Evolutionary conservation across 129 eudicot species (phyloP).

Genomic region (Helianthus tuberosus): DNA sequence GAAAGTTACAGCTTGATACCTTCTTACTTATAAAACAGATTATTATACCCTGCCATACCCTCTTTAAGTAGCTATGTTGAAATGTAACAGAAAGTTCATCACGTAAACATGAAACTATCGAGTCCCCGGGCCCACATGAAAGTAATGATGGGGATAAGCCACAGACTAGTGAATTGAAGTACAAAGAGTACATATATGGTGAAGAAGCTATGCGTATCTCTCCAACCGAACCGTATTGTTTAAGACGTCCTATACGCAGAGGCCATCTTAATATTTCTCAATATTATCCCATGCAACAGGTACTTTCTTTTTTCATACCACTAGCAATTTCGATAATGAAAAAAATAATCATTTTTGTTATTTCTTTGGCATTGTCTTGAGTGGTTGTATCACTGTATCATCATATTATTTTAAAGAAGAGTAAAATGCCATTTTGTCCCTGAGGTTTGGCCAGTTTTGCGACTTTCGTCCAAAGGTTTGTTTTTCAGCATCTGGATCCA

Average conservation of each 20-base stretch:
- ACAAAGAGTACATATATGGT: slow-evolving; percentile 76
- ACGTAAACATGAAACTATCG: slow-evolving; percentile 38
- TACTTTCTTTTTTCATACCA: slow-evolving; percentile 30
- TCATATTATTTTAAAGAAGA: neutral
- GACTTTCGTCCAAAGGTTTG: too few species aligned
- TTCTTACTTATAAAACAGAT: slow-evolving; percentile 7
- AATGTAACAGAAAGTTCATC: slow-evolving; percentile 47
- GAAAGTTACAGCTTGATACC: slow-evolving; percentile 7
- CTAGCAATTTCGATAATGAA: neutral
- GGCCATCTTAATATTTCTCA: slow-evolving; percentile 93
- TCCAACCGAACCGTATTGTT: slow-evolving; percentile 89
- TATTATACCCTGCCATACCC: neutral
- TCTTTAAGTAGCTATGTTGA: slow-evolving; percentile 28
- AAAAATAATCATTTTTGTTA: neutral
- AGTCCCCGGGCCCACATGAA: slow-evolving; percentile 45
- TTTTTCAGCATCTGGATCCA: too few species aligned
- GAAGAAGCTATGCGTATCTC: slow-evolving; percentile 94
- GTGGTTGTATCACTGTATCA: neutral
- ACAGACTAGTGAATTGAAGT: slow-evolving; percentile 48
- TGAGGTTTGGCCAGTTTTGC: too few species aligned
- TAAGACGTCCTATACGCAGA: slow-evolving; percentile 95
- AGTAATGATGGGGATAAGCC: slow-evolving; percentile 39
- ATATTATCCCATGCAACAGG: slow-evolving; percentile 92
- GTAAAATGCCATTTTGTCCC: too few species aligned
- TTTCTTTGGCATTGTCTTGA: slow-evolving; percentile 6